Evolutionary conservation across 2,329 filamentous ascomycete species (phyloP), one percentile per base, ranked within the genome.

Genomic region (Stemphylium beticola): DNA sequence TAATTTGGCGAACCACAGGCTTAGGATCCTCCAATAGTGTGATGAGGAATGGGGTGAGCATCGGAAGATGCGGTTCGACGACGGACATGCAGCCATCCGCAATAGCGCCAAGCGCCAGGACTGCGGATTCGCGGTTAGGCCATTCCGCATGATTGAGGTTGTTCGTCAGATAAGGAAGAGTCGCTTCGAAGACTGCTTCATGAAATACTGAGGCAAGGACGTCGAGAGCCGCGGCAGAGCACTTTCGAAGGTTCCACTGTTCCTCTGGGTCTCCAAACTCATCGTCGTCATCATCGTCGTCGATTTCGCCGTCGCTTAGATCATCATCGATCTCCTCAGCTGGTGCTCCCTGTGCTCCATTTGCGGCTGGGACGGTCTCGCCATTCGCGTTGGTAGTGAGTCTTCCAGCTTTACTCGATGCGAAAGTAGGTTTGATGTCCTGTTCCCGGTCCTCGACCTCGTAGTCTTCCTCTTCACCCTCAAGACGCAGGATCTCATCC

Each of bases 211-310:
- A 90, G 15, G 95, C 92, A 66, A 99, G 93, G 11, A 96, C 91
- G 72, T 99, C 95, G 36, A 99, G 82, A 8, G 95, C 93, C 11
- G 95, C 95, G 7, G 95, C 95, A 33, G 95, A 98, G 79, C 95
- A 98, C 78, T 99, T 99, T 60, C 95, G 87, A 48, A 99, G 81
- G 49, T 93, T 98, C 95, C 95, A 99, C 66, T 87, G 86, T 73
- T 96, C 92, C 74, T 98, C 95, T 0, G 92, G 91, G 65, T 93
- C 91, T 44, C 81, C 82, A 36, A 82, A 81, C 59, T 91, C 82
- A 55, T 85, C 91, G 57, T 91, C 82, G 55, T 85, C 91, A 41
- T 92, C 91, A 42, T 90, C 90, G 50, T 87, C 88, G 36, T 89
- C 90, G 38, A 96, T 87, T 74, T 97, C 93, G 33, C 92, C 93